Evolutionary conservation across 371 early-diverging fungal species (phyloP), one percentile per base, ranked within the genome.

Genomic region (Mortierella sp.): DNA sequence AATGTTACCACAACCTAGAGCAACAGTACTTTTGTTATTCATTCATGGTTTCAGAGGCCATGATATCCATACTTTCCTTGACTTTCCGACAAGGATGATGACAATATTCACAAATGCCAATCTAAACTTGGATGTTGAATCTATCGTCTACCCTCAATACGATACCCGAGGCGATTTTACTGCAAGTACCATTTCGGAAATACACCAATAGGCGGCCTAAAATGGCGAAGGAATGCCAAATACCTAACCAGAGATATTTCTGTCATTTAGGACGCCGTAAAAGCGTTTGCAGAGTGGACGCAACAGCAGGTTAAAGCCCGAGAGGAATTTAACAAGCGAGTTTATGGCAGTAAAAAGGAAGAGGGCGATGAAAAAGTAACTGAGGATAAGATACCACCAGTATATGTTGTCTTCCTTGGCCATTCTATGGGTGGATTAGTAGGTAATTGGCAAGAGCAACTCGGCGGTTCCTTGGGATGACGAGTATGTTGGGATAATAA

Each of bases 371-470:
- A 33, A 57, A 57, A 57, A 28, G 58, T 9, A 36, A 55, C 65
- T 7, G 22, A 58, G 24, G 48, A 71, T 1, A 68, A 15, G 36
- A 66, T 72, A 43, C 82, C 82, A 4, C 83, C 73, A 1, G 87
- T 87, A 50, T 85, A 76, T 53, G 82, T 76, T 0, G 72, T 72
- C 57, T 72, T 76, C 53, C 40, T 81, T 11, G 91, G 90, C 0
- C 91, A 91, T 65, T 90, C 90, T 2, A 90, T 91, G 89, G 91
- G 91, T 57, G 91, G 91, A 36, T 82, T 91, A 68, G 89, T 91
- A 4, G 86, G 91, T 91, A 88, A 83, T 2, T 57, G 36, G 3
- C 19, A 59, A 38, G n/a, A 19, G 16, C 24, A 0, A 58, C 10
- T 33, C 40, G 22, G 58, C 4, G 2, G n/a, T n/a, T 21, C 28